phyloP scores from a whole-genome alignment of 2,329 filamentous ascomycete species.

The Diaporthe sp. region DNA sequence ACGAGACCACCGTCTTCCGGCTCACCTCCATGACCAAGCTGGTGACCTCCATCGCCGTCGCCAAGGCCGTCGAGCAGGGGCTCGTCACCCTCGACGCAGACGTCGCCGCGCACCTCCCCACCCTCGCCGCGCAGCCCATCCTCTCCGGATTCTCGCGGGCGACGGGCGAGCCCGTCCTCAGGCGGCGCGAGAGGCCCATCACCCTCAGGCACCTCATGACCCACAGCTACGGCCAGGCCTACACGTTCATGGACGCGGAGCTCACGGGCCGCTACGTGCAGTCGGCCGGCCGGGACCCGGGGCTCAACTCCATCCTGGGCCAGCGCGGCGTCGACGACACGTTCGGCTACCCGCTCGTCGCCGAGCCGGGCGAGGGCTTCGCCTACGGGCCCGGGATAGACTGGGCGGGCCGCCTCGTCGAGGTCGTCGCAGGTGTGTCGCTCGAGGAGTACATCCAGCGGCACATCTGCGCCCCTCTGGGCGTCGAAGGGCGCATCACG shows the following conservation, averaged over 20 bases:
- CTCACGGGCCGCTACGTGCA: background rate
- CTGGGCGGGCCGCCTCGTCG: slow-evolving; percentile 62
- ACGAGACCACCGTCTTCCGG: slow-evolving; percentile 14
- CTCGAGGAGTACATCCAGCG: slow-evolving; percentile 55
- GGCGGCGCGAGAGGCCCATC: slow-evolving; percentile 53
- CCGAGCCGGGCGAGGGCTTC: slow-evolving; percentile 63
- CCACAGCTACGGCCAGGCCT: slow-evolving; percentile 63
- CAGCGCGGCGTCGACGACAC: slow-evolving; percentile 53
- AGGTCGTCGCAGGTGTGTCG: slow-evolving; percentile 53
- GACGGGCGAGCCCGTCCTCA: slow-evolving; percentile 54
- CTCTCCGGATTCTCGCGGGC: slow-evolving; percentile 54
- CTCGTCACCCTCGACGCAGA: slow-evolving; percentile 53
- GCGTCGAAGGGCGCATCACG: slow-evolving; percentile 51
- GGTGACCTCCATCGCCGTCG: slow-evolving; percentile 51
- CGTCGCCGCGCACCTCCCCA: slow-evolving; percentile 49
- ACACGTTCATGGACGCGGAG: slow-evolving; percentile 57
- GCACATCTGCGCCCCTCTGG: slow-evolving; percentile 54
- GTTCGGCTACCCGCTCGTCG: slow-evolving; percentile 59
- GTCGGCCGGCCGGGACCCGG: slow-evolving; percentile 54
- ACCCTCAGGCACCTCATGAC: slow-evolving; percentile 62
- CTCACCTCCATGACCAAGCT: slow-evolving; percentile 57
- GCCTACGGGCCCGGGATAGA: slow-evolving; percentile 62
- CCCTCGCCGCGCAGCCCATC: slow-evolving; percentile 48
- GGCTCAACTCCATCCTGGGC: slow-evolving; percentile 47
- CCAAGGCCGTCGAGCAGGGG: slow-evolving; percentile 55